Evolutionary conservation across 192 early-diverging fungal genomes (phyloP).

Genomic region (Lobulomyces angularis): DNA sequence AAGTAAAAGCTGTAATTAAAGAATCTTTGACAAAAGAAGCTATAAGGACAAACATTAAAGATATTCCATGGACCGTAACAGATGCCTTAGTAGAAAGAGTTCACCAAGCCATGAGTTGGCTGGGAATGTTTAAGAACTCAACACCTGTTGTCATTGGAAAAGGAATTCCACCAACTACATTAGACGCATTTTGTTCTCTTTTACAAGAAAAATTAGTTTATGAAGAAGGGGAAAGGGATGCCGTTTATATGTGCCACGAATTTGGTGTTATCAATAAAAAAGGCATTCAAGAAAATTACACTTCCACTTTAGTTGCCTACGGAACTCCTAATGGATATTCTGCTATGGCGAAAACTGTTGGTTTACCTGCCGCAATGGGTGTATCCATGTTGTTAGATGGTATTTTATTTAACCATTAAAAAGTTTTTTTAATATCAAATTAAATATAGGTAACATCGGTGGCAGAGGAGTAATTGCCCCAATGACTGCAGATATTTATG

Average conservation of each 20-base stretch:
- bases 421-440: neutral
- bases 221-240: slow-evolving; percentile 68
- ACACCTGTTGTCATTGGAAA: neutral
- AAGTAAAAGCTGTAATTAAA: too few relatives aligned
- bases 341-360: slow-evolving; percentile 97
- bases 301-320: slow-evolving; percentile 84
- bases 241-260: slow-evolving; percentile 90
- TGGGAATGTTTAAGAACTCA: slow-evolving; percentile 11
- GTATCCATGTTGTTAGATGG: slow-evolving; percentile 85
- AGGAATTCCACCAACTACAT: slow-evolving; percentile 34
- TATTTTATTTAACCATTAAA: slow-evolving; percentile 7
- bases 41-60: too few relatives aligned
- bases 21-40: too few relatives aligned
- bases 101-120: slow-evolving; percentile 13
- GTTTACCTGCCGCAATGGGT: slow-evolving; percentile 92
- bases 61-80: too few relatives aligned
- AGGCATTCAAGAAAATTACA: slow-evolving; percentile 31
- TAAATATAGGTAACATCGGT: slow-evolving; percentile 15
- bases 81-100: too few relatives aligned
- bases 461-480: slow-evolving; percentile 83
- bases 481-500: slow-evolving; percentile 75
- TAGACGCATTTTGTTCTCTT: slow-evolving; percentile 78
- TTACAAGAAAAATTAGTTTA: slow-evolving; percentile 70
- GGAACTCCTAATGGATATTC: slow-evolving; percentile 76
- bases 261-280: slow-evolving; percentile 43